Evolutionary conservation across 495 filamentous ascomycete genomes (phyloP), one percentile per base, ranked within the genome.

Genomic region (Talaromyces liani): DNA sequence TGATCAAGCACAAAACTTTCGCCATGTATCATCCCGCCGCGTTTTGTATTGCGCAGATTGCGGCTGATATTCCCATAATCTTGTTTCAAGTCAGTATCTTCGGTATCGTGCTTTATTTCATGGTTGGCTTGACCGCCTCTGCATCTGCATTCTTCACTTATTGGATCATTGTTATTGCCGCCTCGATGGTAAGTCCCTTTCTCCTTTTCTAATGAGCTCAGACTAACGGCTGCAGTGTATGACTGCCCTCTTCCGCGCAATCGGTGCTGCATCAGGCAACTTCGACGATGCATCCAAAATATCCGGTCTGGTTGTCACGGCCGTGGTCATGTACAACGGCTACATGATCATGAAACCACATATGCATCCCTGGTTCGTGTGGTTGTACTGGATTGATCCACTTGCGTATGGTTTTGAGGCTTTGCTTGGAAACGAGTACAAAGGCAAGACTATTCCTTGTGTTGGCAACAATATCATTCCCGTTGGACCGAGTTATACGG

Each of bases 291-390:
- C 84, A 1, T 82, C 80, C n/a, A 83, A 85, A 65, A 70, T 85
- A 0, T 82, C 82, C 6, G 83, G 82, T 39, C 71, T 78, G 22
- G 22, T 61, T 8, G 61, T 74, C 39, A 51, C 66, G 6, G 68
- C 63, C 55, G 57, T 75, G 22, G 78, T 93, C 63, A 85, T 94
- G 57, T 96, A 89, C 66, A 88, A 84, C 9, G 88, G 89, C 39
- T 92, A 84, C 70, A 79, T 90, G 60, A 88, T 95, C 56, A 82
- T 87, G 2, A 86, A 85, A 7, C 77, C 76, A 0, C 70, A 84
- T 54, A 89, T 94, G 85, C 82, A 86, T 63, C 82, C 85, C 0
- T 96, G 91, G 91, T 87, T 93, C 63, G 79, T 79, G 4, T 93
- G 90, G 90, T 75, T 93, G 2, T 82, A 80, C 61, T 88, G 82